A percentile compares a stretch with the other conserved stretches of the same genome.
These are phyloP conservation scores for Escallonia herrerae DNA, from an alignment of 129 eudicot genomes.

Conservation along the genomic window DNA sequence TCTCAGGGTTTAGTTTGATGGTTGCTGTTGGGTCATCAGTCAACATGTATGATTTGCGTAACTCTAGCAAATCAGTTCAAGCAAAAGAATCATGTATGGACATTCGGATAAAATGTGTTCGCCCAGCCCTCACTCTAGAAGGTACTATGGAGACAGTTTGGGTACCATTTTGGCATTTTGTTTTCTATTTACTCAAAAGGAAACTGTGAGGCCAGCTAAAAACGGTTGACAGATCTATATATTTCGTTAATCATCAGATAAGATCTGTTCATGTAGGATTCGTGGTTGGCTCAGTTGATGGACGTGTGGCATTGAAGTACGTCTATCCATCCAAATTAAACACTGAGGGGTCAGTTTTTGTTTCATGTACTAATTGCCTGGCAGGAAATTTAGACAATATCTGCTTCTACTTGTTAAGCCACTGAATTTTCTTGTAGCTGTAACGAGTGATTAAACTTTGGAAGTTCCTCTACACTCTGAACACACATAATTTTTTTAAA, in stretches of 20 bases:
- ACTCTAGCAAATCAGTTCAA: slow-evolving; percentile 27
- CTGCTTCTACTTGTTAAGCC: slow-evolving; percentile 3
- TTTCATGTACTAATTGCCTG: background rate
- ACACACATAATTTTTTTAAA: no score
- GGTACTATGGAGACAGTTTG: slow-evolving; percentile 25
- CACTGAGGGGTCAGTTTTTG: slow-evolving; percentile 53
- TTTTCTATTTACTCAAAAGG: background rate
- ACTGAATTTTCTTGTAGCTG: background rate
- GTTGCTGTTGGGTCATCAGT: slow-evolving; percentile 68
- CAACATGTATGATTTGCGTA: slow-evolving; percentile 65
- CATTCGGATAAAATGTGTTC: slow-evolving; percentile 61
- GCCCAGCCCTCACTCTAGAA: slow-evolving; percentile 43
- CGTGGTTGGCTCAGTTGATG: slow-evolving; percentile 89
- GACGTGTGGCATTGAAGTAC: slow-evolving; percentile 67
- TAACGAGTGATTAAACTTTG: no score
- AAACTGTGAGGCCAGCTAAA: background rate
- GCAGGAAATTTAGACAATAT: background rate
- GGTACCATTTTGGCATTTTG: background rate
- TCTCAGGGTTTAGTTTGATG: slow-evolving; percentile 48
- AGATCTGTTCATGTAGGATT: slow-evolving; percentile 46
- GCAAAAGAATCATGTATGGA: slow-evolving; percentile 36
- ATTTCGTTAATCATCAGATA: slow-evolving; percentile 3
- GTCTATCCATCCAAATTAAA: slow-evolving; percentile 31
- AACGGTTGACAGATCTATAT: background rate
- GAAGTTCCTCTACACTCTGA: no score